Percentiles rank a stretch among this genome's conserved stretches.
Conservation (phyloP, 2,329 filamentous ascomycete genomes). For the Mycosphaerelloides madeirae region DNA sequence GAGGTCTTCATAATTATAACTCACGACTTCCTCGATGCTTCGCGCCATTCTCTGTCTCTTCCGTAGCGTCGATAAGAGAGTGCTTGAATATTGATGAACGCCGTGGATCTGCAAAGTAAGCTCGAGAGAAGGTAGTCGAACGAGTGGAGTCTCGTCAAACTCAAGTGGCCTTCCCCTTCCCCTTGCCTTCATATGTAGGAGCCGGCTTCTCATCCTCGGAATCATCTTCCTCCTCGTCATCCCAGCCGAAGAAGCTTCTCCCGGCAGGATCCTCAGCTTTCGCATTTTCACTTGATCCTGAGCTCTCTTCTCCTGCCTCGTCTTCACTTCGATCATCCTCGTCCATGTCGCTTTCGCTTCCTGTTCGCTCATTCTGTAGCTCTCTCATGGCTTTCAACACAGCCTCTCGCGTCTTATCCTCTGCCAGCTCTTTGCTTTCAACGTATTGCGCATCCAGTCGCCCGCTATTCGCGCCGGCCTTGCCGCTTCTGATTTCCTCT, state of each 20-base stretch:
- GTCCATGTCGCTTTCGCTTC: conserved; percentile 46
- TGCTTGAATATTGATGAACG: neutral
- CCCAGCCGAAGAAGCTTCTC: conserved; percentile 67
- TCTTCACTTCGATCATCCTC: conserved; percentile 33
- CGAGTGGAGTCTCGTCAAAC: too few species aligned
- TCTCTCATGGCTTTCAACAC: conserved; percentile 66
- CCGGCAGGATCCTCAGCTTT: conserved; percentile 36
- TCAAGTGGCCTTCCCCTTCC: conserved; percentile 35
- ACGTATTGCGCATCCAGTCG: conserved; percentile 85
- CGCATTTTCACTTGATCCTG: conserved; percentile 27
- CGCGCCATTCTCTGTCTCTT: too few species aligned
- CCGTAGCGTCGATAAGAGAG: too few species aligned
- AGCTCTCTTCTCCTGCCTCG: conserved; percentile 28
- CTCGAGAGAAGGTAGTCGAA: too few species aligned
- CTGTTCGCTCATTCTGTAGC: conserved; percentile 43
- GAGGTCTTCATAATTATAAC: too few species aligned
- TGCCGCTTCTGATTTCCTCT: conserved; percentile 73
- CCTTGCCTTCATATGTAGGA: conserved; percentile 38
- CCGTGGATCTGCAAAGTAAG: neutral
- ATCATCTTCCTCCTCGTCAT: conserved; percentile 46
- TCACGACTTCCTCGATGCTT: too few species aligned
- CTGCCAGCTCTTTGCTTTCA: conserved; percentile 86
- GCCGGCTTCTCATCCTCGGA: conserved; percentile 41
- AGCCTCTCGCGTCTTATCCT: conserved; percentile 74
- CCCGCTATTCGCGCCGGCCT: conserved; percentile 53